Evolutionary conservation across 495 filamentous ascomycete genomes (phyloP).

Genomic region (Aspergillus conjunctus): DNA sequence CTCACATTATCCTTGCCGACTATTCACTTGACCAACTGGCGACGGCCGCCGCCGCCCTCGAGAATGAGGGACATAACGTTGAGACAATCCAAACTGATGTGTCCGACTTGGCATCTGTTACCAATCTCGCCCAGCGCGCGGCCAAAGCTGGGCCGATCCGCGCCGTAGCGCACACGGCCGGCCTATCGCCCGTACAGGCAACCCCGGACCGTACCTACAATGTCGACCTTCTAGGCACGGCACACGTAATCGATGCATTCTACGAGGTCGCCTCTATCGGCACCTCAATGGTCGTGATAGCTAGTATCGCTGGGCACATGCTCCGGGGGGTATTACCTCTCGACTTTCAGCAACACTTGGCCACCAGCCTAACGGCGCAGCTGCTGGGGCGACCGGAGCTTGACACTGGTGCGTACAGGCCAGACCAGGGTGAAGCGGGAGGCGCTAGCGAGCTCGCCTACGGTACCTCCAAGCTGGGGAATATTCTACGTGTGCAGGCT

Average conservation of each 20-base stretch:
- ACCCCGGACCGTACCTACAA: constrained; percentile 13
- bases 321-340: background rate
- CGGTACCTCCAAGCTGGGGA: constrained; percentile 18
- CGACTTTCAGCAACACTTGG: constrained; percentile 13
- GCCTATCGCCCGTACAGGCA: constrained; percentile 9
- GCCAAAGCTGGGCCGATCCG: constrained; percentile 8
- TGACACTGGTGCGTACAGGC: background rate
- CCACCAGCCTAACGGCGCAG: background rate
- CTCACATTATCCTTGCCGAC: constrained; percentile 22
- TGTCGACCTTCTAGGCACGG: constrained; percentile 21
- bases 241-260: constrained; percentile 21
- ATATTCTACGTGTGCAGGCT: constrained; percentile 23
- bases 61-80: constrained; percentile 15
- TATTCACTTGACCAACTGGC: constrained; percentile 12
- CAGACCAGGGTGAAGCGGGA: too few relatives aligned
- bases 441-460: constrained; percentile 12
- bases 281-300: constrained; percentile 13
- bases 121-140: constrained; percentile 15
- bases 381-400: constrained; percentile 11
- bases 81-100: constrained; percentile 14
- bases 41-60: constrained; percentile 1
- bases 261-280: constrained; percentile 4
- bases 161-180: constrained; percentile 17
- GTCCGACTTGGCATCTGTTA: constrained; percentile 10
- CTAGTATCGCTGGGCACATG: constrained; percentile 13